Base-by-base conservation (phyloP, 495 filamentous ascomycete species). In the Wilcoxina mikolae region DNA sequence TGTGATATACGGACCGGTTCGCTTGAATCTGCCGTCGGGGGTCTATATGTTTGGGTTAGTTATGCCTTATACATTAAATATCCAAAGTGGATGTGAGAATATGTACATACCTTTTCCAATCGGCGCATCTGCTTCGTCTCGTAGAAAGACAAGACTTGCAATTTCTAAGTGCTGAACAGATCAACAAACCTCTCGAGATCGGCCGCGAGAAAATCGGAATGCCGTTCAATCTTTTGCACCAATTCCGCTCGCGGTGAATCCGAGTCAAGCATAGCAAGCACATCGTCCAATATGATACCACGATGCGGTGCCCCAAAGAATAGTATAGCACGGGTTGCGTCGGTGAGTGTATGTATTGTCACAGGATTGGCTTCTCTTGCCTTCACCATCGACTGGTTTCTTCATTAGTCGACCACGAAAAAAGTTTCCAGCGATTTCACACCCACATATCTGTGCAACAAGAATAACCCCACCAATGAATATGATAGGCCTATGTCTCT, bases 291-390 rank as follows among this genome's bases (percentile, higher is more conserved):
- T 3, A 53, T 7, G 12, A 56, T 31, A 0, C 35, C 41, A 2
- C 42, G 45, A 29, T 57, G 10, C 1, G 57, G 57, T n/a, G 11
- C 46, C 3, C 54, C 28, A 26, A 53, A 57, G 22, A 59, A 50
- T 3, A 53, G 38, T 9, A 28, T 55, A 0, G 29, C 57, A n/a
- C 24, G 25, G 10, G 49, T 35, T 15, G 31, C 31, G 7, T 15
- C 7, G 31, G 15, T 7, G 5, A 35, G 31, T 7, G 31, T 15
- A 15, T 35, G 31, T 35, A 35, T 15, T 35, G 31, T 35, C 15
- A 7, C 31, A 15, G 31, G 31, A 15, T 35, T 15, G 31, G 31
- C 31, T 35, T 15, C 31, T 35, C 31, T 35, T 35, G 31, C 31
- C 15, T 35, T 35, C 31, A 35, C 31, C 31, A 35, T 5, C 15